Evolutionary conservation across 192 early-diverging fungal species (phyloP), one percentile per base, ranked within the genome.

Genomic region (Linnemannia exigua): DNA sequence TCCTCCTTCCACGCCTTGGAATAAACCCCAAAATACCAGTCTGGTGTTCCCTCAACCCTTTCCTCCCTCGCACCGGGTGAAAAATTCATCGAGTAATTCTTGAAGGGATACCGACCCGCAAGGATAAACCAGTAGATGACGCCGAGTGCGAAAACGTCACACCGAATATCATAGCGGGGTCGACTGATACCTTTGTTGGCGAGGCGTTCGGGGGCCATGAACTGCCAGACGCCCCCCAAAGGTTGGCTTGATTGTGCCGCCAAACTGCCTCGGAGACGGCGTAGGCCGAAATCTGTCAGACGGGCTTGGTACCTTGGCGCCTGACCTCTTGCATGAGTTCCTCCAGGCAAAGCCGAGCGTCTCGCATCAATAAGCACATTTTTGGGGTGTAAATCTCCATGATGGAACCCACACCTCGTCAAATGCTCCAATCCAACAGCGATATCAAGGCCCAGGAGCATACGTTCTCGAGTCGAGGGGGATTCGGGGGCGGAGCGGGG

Each of bases 21-120:
- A 37, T 86, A 86, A 5, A 80, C 31, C 0, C 47, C 79, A 44
- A 67, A 28, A 44, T 77, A 86, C 84, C 84, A 86, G 28, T 79
- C 69, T 1, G 84, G 78, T 2, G 78, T 80, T 5, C 75, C 84
- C 19, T 86, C 74, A 1, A 70, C 28, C 41, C 80, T 47, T 9
- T 28, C 67, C 41, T 81, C 79, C 9, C 68, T 44, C 8, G 63
- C 50, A 0, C 71, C 41, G 2, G 67, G 44, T 8, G 31, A 28
- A 46, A 15, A 44, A 7, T 28, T 25, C 25, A 25, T 50, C 20
- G 74, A 41, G 0, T 41, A 17, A 11, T 76, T 68, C 38, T 76
- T 76, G 74, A 71, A 71, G 3, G 80, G 80, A 67, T 81, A 81
- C 20, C 54, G 69, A 16, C 74, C 80, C 2, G 73, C 46, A 25